Conservation (phyloP, 805 yeast species). For the Ogataea wickerhamii region DNA sequence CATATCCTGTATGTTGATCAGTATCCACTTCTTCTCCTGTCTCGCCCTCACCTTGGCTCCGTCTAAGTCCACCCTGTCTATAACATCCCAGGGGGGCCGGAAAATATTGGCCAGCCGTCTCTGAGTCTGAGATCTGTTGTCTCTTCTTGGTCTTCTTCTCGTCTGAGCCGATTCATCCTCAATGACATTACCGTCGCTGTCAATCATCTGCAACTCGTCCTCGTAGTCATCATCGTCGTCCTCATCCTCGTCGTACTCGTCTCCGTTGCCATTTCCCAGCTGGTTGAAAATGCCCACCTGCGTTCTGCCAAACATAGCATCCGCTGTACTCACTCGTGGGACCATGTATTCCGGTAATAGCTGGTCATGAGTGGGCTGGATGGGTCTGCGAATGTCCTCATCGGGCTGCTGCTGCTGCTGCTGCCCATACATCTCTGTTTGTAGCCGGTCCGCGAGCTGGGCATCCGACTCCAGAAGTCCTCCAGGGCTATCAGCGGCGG, state of each 20-base stretch:
- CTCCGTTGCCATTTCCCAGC: constrained; percentile 22
- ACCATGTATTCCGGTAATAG: constrained; percentile 25
- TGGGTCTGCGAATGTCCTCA: constrained; percentile 69
- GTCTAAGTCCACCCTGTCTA: constrained; percentile 64
- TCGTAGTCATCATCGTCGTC: constrained; percentile 39
- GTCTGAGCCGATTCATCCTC: constrained; percentile 32
- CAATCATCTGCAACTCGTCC: constrained; percentile 36
- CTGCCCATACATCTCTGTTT: constrained; percentile 55
- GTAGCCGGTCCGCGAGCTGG: constrained; percentile 58
- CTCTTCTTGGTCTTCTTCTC: constrained; percentile 25
- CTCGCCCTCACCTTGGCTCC: constrained; percentile 69
- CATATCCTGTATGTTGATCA: constrained; percentile 83
- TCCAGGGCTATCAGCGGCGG: constrained; percentile 1
- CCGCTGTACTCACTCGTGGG: constrained; percentile 21
- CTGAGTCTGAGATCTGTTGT: constrained; percentile 42
- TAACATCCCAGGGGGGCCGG: constrained; percentile 91
- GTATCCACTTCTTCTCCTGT: constrained; percentile 67
- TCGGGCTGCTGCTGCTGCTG: constrained; percentile 35
- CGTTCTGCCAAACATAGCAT: constrained; percentile 47
- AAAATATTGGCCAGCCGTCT: constrained; percentile 76
- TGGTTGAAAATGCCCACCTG: constrained; percentile 60
- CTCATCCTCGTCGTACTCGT: constrained; percentile 35
- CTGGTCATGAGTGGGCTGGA: constrained; percentile 75
- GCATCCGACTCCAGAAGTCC: constrained; percentile 34
- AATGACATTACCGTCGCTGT: constrained; percentile 37